phyloP scores from a whole-genome alignment of 768 basidiomycete genomes.

The Mycena metata region DNA sequence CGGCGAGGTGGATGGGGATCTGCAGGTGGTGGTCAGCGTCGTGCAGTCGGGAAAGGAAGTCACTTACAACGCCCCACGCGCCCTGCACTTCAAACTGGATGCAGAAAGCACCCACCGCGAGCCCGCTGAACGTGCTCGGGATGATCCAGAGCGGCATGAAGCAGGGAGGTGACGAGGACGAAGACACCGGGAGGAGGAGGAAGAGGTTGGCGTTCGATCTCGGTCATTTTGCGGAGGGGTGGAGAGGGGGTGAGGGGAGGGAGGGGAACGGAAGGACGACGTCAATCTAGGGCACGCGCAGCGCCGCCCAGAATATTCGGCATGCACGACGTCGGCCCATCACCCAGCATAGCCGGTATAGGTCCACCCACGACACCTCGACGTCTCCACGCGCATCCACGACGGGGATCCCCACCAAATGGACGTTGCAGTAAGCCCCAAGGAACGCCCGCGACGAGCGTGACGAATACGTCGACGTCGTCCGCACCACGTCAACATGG shows the following conservation, averaged over 20 bases:
- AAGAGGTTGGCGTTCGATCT: background rate
- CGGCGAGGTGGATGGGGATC: conserved; percentile 76
- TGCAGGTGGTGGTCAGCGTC: conserved; percentile 26
- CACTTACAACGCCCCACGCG: conserved; percentile 74
- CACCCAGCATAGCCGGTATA: too few relatives aligned
- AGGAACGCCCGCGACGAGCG: too few relatives aligned
- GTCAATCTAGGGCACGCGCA: background rate
- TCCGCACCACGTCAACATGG: too few relatives aligned
- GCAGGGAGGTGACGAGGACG: conserved; percentile 54
- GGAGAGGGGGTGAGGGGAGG: conserved; percentile 7
- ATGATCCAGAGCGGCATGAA: conserved; percentile 80
- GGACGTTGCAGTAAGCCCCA: too few relatives aligned
- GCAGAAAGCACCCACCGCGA: conserved; percentile 80
- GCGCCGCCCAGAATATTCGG: too few relatives aligned
- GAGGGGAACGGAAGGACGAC: background rate
- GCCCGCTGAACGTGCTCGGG: conserved; percentile 65
- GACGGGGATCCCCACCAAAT: too few relatives aligned
- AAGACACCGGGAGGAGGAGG: conserved; percentile 48
- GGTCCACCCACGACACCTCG: too few relatives aligned
- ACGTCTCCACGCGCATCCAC: too few relatives aligned
- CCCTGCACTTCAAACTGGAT: conserved; percentile 80
- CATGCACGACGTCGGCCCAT: too few relatives aligned
- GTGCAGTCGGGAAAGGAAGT: background rate
- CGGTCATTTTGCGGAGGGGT: background rate
- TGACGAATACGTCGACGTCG: too few relatives aligned